Conservation (phyloP, 805 yeast genomes). For the Phaffomyces thermotolerans region DNA sequence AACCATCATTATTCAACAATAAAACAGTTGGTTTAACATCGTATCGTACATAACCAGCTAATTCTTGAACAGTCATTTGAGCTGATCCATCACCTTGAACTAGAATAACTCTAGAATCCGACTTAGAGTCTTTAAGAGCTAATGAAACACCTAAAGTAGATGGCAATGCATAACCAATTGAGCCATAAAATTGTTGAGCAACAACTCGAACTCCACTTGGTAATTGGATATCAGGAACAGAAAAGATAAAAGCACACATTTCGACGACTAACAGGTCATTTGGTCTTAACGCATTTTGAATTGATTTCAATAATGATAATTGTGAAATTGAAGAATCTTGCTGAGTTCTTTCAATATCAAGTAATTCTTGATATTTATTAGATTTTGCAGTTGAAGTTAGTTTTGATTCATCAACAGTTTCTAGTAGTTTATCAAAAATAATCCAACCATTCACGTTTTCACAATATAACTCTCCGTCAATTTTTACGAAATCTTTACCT, state of each 20-base stretch:
- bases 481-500: constrained; percentile 20
- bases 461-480: constrained; percentile 12
- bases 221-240: constrained; percentile 48
- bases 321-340: constrained; percentile 27
- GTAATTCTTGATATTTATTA: not conserved
- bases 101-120: constrained; percentile 38
- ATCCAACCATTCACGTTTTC: constrained; percentile 13
- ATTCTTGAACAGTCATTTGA: constrained; percentile 59
- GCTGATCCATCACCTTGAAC: constrained; percentile 67
- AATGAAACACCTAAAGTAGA: constrained; percentile 56
- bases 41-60: constrained; percentile 51
- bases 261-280: constrained; percentile 56
- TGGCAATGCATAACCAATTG: constrained; percentile 60
- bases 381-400: not conserved
- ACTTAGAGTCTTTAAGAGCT: constrained; percentile 41
- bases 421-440: constrained; percentile 13
- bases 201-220: constrained; percentile 46
- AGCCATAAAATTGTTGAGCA: constrained; percentile 59
- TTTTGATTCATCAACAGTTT: constrained; percentile 8
- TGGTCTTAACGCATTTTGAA: constrained; percentile 43
- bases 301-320: constrained; percentile 43
- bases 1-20: constrained; percentile 58
- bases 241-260: constrained; percentile 61
- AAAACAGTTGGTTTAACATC: constrained; percentile 50
- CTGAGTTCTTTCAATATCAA: not conserved